Base-by-base conservation (phyloP, 106 monocot genomes). In the Allium cepa region DNA sequence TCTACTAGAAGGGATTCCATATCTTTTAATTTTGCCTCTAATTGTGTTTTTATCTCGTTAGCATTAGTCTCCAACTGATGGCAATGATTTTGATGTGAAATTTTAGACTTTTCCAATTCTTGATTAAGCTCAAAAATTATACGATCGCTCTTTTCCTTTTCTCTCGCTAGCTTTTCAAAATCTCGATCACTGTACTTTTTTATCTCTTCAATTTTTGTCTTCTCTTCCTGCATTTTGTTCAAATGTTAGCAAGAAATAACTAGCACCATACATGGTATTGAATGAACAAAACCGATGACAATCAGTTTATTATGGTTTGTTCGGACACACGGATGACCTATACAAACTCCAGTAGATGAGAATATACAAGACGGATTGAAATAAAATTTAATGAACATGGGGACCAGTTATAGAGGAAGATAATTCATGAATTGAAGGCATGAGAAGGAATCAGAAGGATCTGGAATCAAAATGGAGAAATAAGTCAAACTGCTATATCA, bases 141-240 rank as follows among this genome's bases (percentile, higher is more conserved):
- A 36, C 46, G 65, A 1, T 90, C 90, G 36, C 75, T 75, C 67
- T 77, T 76, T 62, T 99, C 90, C 63, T 87, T 99, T 16, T 93
- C 97, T 62, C 78, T 90, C 17, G 73, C 66, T 53, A 93, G 62
- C 65, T 62, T 84, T 27, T 58, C 55, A 27, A 60, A 17, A 75
- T 75, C 50, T 52, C 60, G 60, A 53, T 75, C 68, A 26, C 46
- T 61, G 15, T 60, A 45, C n/a, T 62, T 68, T 53, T 75, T 75
- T 50, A 10, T 75, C 51, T 68, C 67, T 68, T 68, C 68, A 60
- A 68, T 18, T 53, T 59, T 59, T 36, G 17, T 53, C 50, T 68
- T 75, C 57, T 75, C 50, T 75, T 15, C 73, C 97, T 93, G 69
- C 9, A 75, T 59, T 55, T 11, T 2, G 15, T 55, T 12, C 53